phyloP scores from a whole-genome alignment of 2,329 filamentous ascomycete species.

The Alternaria conjuncta region DNA sequence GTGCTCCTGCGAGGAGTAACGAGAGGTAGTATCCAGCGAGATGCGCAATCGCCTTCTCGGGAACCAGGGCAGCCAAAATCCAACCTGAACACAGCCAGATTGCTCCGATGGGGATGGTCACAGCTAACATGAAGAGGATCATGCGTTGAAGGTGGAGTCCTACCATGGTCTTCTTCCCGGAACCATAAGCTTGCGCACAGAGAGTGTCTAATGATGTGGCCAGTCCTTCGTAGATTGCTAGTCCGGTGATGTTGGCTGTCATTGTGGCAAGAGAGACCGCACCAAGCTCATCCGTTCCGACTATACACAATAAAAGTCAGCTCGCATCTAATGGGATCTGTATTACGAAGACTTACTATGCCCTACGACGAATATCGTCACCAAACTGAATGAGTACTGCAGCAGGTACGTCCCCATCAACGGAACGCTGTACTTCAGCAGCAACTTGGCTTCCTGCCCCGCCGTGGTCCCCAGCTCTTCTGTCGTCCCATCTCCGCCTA shows the following conservation, averaged over 20 bases:
- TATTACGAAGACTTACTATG: slow-evolving; percentile 41
- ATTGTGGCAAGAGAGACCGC: slow-evolving; percentile 61
- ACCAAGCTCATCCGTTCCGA: slow-evolving; percentile 60
- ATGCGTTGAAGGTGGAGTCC: slow-evolving; percentile 62
- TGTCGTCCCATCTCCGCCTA: slow-evolving; percentile 28
- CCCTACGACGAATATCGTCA: slow-evolving; percentile 60
- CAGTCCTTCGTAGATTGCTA: slow-evolving; percentile 60
- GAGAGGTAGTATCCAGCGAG: slow-evolving; percentile 59
- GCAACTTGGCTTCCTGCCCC: slow-evolving; percentile 39
- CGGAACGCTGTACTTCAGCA: slow-evolving; percentile 55
- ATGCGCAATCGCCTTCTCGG: slow-evolving; percentile 56
- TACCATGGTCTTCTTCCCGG: slow-evolving; percentile 56
- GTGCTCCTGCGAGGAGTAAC: slow-evolving; percentile 58
- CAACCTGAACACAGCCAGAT: slow-evolving; percentile 59
- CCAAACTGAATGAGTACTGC: slow-evolving; percentile 60
- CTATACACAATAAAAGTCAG: not conserved
- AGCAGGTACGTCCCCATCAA: slow-evolving; percentile 62
- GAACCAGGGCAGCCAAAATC: slow-evolving; percentile 56
- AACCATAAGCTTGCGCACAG: slow-evolving; percentile 60
- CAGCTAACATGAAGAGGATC: slow-evolving; percentile 57
- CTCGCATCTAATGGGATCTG: not conserved
- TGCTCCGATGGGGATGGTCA: slow-evolving; percentile 56
- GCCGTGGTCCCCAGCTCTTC: slow-evolving; percentile 33
- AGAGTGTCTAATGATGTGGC: slow-evolving; percentile 60
- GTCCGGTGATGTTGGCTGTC: slow-evolving; percentile 62